Conservation (phyloP, 805 yeast genomes). For the Kodamaea kaohsiungensis region DNA sequence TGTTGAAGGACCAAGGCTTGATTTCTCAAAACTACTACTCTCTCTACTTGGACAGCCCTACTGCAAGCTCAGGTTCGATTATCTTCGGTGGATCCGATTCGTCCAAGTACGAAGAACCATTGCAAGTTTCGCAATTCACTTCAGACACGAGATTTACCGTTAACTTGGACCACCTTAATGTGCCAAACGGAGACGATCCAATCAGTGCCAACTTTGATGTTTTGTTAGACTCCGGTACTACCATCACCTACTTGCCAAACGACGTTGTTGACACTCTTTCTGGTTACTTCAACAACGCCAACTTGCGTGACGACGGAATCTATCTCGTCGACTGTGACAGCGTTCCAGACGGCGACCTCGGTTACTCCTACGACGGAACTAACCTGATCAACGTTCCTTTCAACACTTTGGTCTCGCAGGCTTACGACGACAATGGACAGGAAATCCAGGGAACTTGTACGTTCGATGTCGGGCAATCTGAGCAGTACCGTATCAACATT, state of each 20-base stretch:
- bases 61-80: conserved; percentile 48
- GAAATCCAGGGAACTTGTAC: not conserved
- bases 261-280: conserved; percentile 3
- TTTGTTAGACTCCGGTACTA: conserved; percentile 13
- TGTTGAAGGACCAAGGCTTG: conserved; percentile 57
- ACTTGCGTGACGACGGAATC: not conserved
- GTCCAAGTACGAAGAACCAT: conserved; percentile 55
- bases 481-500: conserved; percentile 5
- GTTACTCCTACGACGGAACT: conserved; percentile 5
- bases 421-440: conserved; percentile 4
- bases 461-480: not conserved
- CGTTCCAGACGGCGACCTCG: not conserved
- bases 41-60: conserved; percentile 49
- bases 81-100: conserved; percentile 75
- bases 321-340: conserved; percentile 6
- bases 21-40: conserved; percentile 62
- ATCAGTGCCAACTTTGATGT: conserved; percentile 2
- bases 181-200: not conserved
- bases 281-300: conserved; percentile 1
- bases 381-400: conserved; percentile 4
- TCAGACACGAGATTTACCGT: conserved; percentile 3
- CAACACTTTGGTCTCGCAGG: conserved; percentile 1
- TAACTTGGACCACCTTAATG: conserved; percentile 3
- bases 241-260: conserved; percentile 9
- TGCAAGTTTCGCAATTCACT: conserved; percentile 27